These are phyloP conservation scores for Acanthamoeba triangularis DNA, from an alignment of 208 protist species.

Conservation along the genomic window DNA sequence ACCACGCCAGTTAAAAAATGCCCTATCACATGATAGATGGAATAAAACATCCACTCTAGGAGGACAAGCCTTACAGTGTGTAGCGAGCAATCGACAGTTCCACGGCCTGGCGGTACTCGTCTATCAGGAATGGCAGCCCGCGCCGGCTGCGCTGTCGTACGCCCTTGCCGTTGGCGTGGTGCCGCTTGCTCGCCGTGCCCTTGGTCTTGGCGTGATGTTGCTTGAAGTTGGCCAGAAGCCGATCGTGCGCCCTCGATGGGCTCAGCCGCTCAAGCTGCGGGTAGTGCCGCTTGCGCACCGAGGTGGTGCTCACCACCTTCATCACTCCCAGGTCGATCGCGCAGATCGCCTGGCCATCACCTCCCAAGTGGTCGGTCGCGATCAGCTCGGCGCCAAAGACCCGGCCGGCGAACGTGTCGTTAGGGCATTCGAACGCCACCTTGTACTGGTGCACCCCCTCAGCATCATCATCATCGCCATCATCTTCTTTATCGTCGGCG, in stretches of 20 bases:
- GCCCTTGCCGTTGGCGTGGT: background rate
- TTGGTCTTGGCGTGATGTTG: background rate
- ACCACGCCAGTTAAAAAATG: too few species aligned
- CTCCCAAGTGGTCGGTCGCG: background rate
- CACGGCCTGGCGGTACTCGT: background rate
- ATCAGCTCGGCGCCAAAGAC: background rate
- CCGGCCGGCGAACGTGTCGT: background rate
- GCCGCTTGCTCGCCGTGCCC: background rate
- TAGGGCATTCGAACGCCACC: background rate
- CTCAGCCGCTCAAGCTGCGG: background rate
- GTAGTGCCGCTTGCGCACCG: background rate
- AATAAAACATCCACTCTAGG: too few species aligned
- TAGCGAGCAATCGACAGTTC: background rate
- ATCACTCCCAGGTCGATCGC: background rate
- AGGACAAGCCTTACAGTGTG: too few species aligned
- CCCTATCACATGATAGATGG: too few species aligned
- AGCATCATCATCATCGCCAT: background rate
- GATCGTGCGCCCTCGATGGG: background rate
- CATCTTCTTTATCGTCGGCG: too few species aligned
- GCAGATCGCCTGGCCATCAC: background rate
- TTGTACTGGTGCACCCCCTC: background rate
- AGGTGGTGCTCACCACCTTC: background rate
- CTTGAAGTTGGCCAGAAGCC: background rate
- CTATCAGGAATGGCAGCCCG: background rate
- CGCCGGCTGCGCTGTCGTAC: background rate